phyloP scores from a whole-genome alignment of 176 grass and related monocot species.

The Raddia guianensis region DNA sequence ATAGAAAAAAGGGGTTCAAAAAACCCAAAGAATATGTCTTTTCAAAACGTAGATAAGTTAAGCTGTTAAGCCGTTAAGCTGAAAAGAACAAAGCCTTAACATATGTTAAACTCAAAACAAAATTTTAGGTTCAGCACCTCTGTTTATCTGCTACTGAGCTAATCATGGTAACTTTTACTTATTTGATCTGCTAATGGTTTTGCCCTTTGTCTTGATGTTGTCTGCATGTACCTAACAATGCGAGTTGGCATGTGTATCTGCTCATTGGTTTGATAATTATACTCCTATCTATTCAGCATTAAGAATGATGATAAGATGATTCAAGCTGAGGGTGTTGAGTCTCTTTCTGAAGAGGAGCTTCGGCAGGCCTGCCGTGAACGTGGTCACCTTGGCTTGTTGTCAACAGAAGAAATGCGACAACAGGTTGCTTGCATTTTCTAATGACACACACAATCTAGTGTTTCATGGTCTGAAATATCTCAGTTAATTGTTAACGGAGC shows the following conservation, averaged over 20 bases:
- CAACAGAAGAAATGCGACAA: constrained; percentile 90
- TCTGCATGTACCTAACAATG: neutral
- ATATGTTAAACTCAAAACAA: neutral
- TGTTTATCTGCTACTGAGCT: neutral
- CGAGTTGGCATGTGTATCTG: constrained; percentile 16
- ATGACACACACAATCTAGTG: constrained; percentile 27
- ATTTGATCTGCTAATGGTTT: constrained; percentile 26
- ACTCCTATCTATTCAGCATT: constrained; percentile 61
- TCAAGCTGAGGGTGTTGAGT: constrained; percentile 91
- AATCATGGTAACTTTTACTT: constrained; percentile 19
- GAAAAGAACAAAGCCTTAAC: neutral
- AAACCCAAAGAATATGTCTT: too few species aligned
- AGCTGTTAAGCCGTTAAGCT: too few species aligned
- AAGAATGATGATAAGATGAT: constrained; percentile 98
- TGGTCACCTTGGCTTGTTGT: constrained; percentile 83
- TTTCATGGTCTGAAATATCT: constrained; percentile 18
- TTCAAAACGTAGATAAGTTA: too few species aligned
- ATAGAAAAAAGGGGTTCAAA: too few species aligned
- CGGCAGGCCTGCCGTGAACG: constrained; percentile 92
- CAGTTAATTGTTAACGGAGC: neutral
- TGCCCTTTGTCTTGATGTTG: constrained; percentile 1
- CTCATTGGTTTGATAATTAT: constrained; percentile 12
- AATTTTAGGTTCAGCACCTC: constrained; percentile 28
- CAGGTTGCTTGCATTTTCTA: constrained; percentile 59
- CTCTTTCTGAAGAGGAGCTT: constrained; percentile 98